A percentile compares a stretch with the other conserved stretches of the same genome.
Conservation (phyloP, 208 protist genomes). For the Crithidia bombi region DNA sequence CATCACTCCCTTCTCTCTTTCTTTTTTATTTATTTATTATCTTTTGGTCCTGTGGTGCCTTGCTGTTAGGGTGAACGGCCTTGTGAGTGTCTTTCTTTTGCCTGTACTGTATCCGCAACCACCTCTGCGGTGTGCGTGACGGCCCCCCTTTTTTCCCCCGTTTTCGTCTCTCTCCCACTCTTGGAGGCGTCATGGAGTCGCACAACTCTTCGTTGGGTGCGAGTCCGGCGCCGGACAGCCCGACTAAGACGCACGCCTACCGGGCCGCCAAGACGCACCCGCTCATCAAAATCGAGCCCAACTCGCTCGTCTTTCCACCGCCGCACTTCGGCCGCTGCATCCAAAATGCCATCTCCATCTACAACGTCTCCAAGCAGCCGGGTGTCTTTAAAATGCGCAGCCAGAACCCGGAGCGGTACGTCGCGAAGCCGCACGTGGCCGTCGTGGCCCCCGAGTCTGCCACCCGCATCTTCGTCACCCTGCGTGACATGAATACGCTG, state of each 20-base stretch:
- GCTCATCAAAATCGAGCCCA: conserved; percentile 60
- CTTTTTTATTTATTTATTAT: too few relatives aligned
- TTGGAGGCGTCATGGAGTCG: conserved; percentile 9
- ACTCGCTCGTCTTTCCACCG: conserved; percentile 66
- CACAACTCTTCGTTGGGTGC: conserved; percentile 1
- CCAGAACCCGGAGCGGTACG: conserved; percentile 66
- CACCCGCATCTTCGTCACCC: conserved; percentile 57
- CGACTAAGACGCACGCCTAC: background rate
- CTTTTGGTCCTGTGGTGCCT: too few relatives aligned
- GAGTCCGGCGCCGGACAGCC: background rate
- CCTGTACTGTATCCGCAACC: too few relatives aligned
- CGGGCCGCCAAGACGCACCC: conserved; percentile 26
- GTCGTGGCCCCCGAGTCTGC: conserved; percentile 51
- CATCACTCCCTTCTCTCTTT: too few relatives aligned
- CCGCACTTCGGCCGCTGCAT: conserved; percentile 68
- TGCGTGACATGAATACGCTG: conserved; percentile 48
- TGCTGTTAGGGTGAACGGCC: too few relatives aligned
- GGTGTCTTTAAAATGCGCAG: conserved; percentile 76
- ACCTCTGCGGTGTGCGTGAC: too few relatives aligned
- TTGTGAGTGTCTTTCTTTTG: too few relatives aligned
- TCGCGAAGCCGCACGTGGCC: conserved; percentile 68
- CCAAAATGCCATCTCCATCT: conserved; percentile 68
- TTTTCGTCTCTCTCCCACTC: background rate
- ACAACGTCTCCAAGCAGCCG: conserved; percentile 55
- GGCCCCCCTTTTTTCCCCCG: too few relatives aligned